Conservation (phyloP, 805 yeast species). For the Saccharomycopsis selenospora region DNA sequence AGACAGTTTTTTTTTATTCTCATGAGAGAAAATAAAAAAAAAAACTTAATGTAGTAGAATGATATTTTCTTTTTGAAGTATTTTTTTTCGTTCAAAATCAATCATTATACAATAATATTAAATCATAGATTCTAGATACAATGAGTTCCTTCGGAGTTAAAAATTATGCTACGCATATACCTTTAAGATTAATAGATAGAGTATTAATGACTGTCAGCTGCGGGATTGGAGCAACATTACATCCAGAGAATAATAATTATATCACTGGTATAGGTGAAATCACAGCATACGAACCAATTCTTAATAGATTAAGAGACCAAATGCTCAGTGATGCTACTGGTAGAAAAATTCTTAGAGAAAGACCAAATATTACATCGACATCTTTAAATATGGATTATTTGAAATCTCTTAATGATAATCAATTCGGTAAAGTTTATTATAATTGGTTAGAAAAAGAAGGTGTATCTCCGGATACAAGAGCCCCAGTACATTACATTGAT, state of each 20-base stretch:
- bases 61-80: too few relatives aligned
- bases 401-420: conserved; percentile 50
- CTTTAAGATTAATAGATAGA: conserved; percentile 58
- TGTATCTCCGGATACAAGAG: conserved; percentile 89
- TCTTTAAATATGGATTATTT: conserved; percentile 59
- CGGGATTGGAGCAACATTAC: conserved; percentile 68
- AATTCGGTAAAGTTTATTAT: conserved; percentile 75
- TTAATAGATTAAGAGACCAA: conserved; percentile 52
- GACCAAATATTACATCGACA: conserved; percentile 76
- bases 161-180: conserved; percentile 69
- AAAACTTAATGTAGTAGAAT: too few relatives aligned
- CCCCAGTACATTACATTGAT: conserved; percentile 78
- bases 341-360: conserved; percentile 64
- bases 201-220: conserved; percentile 59
- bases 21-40: too few relatives aligned
- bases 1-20: too few relatives aligned
- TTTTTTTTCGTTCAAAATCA: too few relatives aligned
- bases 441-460: conserved; percentile 81
- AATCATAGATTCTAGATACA: too few relatives aligned
- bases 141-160: conserved; percentile 3
- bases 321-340: conserved; percentile 78
- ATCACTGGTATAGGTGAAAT: conserved; percentile 86
- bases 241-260: conserved; percentile 68
- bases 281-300: conserved; percentile 66
- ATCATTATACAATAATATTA: too few relatives aligned